Base-by-base conservation (phyloP, 345 rosid genomes). In the Citrus australasica region DNA sequence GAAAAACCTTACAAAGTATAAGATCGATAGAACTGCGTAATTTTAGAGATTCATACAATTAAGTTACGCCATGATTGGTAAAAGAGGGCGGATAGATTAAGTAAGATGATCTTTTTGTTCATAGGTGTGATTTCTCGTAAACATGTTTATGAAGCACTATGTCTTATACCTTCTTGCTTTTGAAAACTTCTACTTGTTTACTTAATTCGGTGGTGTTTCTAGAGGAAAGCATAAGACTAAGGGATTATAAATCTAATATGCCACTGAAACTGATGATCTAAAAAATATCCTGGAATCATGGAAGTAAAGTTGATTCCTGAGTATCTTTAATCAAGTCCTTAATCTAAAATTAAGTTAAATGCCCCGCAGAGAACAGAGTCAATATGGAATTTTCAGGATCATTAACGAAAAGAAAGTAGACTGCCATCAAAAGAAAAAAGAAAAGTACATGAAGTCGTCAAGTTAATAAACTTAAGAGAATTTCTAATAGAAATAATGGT, bases 191-290 rank as follows among this genome's bases (percentile, higher is more conserved):
- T 71, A 32, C 9, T 42, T 56, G 22, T 58, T 56, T 46, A 16
- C 74, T 25, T 13, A 38, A 67, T 38, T 69, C 22, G 33, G 21
- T 25, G 19, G 30, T 28, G 27, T 56, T 32, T 13, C 22, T 55
- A 71, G n/a, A 71, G 42, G 61, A n/a, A n/a, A 22, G 40, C 61
- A 70, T 70, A 62, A 73, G 63, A 53, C 24, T 71, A 53, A 71
- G 22, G 75, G 63, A 71, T 55, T 71, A 71, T 28, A 22, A 19
- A 69, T 37, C 82, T 32, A 60, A 69, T 11, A 80, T 75, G 78
- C 63, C 73, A 74, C 56, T 19, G 76, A 19, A 51, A 42, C 55
- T 67, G 25, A 16, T 42, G 46, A 46, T 27, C 17, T 40, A 69
- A 70, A 53, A 40, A 9, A 17, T 48, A 38, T 9, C 71, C 46